A percentile compares a stretch with the other conserved stretches of the same genome.
Conservation (phyloP, 208 protist species). For the Trypanosoma caninum region DNA sequence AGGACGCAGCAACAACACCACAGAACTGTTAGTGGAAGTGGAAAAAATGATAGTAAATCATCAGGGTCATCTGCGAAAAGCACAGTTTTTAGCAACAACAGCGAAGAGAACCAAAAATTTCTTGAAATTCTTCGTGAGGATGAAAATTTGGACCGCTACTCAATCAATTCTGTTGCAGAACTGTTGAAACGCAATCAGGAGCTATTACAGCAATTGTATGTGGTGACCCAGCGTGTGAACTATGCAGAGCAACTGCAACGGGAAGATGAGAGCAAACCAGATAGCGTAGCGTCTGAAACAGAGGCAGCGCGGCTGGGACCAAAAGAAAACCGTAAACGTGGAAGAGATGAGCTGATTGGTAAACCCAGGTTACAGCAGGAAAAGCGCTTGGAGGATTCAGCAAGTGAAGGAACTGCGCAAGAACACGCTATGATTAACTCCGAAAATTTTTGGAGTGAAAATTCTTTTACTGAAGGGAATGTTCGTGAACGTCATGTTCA, state of each 20-base stretch:
- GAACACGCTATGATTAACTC: no score
- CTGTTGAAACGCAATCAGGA: slow-evolving; percentile 76
- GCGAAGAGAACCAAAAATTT: slow-evolving; percentile 29
- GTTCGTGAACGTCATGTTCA: no score
- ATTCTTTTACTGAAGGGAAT: no score
- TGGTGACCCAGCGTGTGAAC: slow-evolving; percentile 32
- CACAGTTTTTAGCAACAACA: slow-evolving; percentile 27
- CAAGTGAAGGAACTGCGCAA: no score
- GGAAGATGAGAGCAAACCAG: background rate
- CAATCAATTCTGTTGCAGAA: slow-evolving; percentile 60
- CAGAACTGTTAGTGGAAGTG: background rate
- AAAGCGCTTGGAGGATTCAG: no score
- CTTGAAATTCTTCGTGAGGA: slow-evolving; percentile 53
- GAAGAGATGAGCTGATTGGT: slow-evolving; percentile 13
- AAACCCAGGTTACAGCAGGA: no score
- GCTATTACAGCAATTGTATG: slow-evolving; percentile 66
- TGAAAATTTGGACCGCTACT: slow-evolving; percentile 59
- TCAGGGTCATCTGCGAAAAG: slow-evolving; percentile 1
- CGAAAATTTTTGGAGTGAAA: no score
- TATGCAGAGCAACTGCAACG: background rate
- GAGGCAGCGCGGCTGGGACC: slow-evolving; percentile 10
- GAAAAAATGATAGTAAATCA: slow-evolving; percentile 9
- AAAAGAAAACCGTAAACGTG: background rate
- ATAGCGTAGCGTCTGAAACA: slow-evolving; percentile 7
- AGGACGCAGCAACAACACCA: background rate